Conservation (phyloP, 169 alveolate species). For the Besnoitia besnoiti region DNA sequence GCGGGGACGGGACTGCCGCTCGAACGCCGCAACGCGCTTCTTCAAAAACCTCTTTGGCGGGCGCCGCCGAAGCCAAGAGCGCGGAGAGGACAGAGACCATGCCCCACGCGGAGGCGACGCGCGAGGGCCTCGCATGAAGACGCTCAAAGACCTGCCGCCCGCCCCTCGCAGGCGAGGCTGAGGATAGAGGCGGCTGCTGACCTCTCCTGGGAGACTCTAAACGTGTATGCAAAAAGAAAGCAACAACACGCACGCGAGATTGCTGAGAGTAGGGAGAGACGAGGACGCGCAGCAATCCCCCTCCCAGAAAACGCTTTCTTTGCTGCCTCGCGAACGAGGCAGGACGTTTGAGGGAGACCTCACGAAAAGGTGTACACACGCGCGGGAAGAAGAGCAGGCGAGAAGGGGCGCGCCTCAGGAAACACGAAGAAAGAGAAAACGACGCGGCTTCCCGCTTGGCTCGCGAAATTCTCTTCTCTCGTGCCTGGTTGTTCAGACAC, state of each 20-base stretch:
- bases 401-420: background rate
- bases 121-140: conserved; percentile 16
- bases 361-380: too few relatives aligned
- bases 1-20: background rate
- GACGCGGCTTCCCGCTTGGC: too few relatives aligned
- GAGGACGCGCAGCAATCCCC: too few relatives aligned
- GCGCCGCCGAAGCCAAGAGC: background rate
- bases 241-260: too few relatives aligned
- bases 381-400: background rate
- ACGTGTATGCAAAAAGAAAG: too few relatives aligned
- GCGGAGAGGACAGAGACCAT: background rate
- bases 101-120: background rate
- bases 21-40: background rate
- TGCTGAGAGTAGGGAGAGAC: too few relatives aligned
- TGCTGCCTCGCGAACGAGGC: background rate
- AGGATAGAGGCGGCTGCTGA: too few relatives aligned
- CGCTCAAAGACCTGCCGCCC: conserved; percentile 16
- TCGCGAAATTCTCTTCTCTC: too few relatives aligned
- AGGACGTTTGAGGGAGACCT: too few relatives aligned
- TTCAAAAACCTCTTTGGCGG: background rate
- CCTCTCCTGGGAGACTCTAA: too few relatives aligned
- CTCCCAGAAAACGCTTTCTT: too few relatives aligned
- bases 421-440: background rate
- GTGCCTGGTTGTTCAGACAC: too few relatives aligned
- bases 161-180: conserved; percentile 4